Conservation (phyloP, 1,139 yeast species). For the Zygosaccharomyces sapae region DNA sequence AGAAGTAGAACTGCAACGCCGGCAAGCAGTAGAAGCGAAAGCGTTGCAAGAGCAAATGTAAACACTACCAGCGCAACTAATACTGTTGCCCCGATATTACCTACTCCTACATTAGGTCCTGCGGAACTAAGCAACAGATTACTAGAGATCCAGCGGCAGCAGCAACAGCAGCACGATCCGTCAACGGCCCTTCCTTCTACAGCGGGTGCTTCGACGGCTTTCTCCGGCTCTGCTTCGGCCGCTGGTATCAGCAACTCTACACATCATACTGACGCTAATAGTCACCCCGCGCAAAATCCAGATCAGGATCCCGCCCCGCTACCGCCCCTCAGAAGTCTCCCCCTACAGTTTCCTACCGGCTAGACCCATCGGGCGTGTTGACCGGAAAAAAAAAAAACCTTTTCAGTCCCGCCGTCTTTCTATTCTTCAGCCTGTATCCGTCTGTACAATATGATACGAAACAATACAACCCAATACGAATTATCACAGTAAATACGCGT, state of each 20-base stretch:
- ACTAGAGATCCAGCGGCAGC: constrained; percentile 21
- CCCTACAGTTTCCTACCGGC: constrained; percentile 32
- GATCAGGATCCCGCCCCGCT: constrained; percentile 14
- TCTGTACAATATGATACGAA: not conserved
- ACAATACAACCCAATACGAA: not conserved
- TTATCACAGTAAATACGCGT: not conserved
- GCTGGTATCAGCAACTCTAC: constrained; percentile 6
- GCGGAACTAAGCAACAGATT: constrained; percentile 23
- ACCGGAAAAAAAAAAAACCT: not conserved
- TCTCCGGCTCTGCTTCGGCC: constrained; percentile 2
- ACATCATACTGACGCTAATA: constrained; percentile 2
- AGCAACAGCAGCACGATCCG: constrained; percentile 6
- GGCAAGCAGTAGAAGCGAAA: constrained; percentile 2
- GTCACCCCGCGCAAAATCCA: not conserved
- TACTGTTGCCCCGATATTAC: constrained; percentile 9
- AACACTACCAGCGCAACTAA: not conserved
- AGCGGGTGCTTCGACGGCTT: not conserved
- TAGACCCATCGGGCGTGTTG: constrained; percentile 8
- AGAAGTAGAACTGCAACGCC: constrained; percentile 3
- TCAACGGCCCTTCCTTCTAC: not conserved
- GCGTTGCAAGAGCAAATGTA: constrained; percentile 9
- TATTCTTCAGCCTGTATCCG: not conserved
- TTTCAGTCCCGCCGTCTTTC: not conserved
- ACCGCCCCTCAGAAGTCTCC: constrained; percentile 35
- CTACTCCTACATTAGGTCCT: constrained; percentile 13